These are phyloP conservation scores for Ophiocordyceps robertsii DNA, from an alignment of 2,329 filamentous ascomycete species.

Conservation along the genomic window DNA sequence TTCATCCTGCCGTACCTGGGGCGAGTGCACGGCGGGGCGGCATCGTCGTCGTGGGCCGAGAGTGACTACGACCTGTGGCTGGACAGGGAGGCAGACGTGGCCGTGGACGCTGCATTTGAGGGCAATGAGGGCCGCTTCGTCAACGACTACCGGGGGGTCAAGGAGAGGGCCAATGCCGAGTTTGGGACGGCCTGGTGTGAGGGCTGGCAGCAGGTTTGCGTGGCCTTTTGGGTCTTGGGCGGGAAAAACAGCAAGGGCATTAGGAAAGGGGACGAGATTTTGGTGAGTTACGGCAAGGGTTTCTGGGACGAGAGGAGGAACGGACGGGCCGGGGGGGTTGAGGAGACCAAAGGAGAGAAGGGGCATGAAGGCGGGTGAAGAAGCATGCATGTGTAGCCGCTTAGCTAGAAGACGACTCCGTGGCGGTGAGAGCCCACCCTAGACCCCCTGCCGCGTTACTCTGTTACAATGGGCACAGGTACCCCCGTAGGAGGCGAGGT, in stretches of 20 bases:
- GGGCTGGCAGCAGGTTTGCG: constrained; percentile 34
- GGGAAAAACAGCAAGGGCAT: constrained; percentile 17
- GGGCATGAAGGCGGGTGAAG: too few species aligned
- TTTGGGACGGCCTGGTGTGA: constrained; percentile 46
- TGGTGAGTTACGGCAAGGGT: constrained; percentile 55
- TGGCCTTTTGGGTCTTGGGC: constrained; percentile 42
- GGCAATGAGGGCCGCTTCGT: constrained; percentile 55
- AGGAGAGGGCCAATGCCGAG: constrained; percentile 39
- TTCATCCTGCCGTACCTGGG: constrained; percentile 52
- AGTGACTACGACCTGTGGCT: constrained; percentile 53
- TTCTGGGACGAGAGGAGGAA: constrained; percentile 40
- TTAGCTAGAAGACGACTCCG: too few species aligned
- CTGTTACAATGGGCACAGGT: not conserved
- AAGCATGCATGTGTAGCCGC: too few species aligned
- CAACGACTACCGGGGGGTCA: constrained; percentile 52
- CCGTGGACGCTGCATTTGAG: constrained; percentile 42
- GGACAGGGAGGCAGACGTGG: constrained; percentile 36
- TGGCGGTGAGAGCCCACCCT: too few species aligned
- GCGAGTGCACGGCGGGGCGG: constrained; percentile 31
- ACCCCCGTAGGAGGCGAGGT: not conserved
- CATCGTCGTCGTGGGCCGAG: constrained; percentile 13
- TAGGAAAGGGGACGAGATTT: constrained; percentile 46
- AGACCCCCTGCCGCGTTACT: too few species aligned
- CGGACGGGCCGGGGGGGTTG: constrained; percentile 3
- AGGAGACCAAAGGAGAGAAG: not conserved